Evolutionary conservation across 805 yeast species (phyloP).

Genomic region (Isabelozyma heimii): DNA sequence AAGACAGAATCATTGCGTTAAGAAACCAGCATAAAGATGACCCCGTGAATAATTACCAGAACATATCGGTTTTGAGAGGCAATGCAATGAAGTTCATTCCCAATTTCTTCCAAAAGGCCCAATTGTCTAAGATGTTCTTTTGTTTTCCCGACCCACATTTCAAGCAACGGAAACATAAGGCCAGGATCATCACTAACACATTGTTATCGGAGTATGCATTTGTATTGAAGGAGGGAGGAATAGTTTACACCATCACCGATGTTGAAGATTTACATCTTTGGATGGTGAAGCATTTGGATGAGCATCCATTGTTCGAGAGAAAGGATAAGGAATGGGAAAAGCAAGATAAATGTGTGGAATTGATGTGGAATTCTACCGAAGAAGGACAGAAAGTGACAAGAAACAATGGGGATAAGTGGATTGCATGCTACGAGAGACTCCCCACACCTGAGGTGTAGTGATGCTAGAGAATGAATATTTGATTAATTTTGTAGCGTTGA

Average conservation of each 20-base stretch:
- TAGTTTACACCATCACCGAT: conserved; percentile 92
- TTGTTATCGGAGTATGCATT: conserved; percentile 89
- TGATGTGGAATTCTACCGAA: conserved; percentile 92
- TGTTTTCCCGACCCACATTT: conserved; percentile 99
- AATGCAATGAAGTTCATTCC: conserved; percentile 98
- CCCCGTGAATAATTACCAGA: conserved; percentile 55
- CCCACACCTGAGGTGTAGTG: conserved; percentile 49
- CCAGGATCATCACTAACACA: conserved; percentile 90
- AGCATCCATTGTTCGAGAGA: conserved; percentile 88
- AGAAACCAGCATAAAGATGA: conserved; percentile 50
- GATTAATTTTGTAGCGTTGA: background rate
- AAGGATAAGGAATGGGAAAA: conserved; percentile 76
- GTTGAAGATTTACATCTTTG: conserved; percentile 89
- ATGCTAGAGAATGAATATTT: background rate
- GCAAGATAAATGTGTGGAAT: conserved; percentile 74
- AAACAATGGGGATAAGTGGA: conserved; percentile 80
- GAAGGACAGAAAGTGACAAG: conserved; percentile 96
- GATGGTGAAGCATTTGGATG: conserved; percentile 92
- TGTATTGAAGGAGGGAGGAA: conserved; percentile 81
- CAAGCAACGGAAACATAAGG: conserved; percentile 96
- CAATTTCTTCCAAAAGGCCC: conserved; percentile 82
- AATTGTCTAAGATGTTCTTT: conserved; percentile 87
- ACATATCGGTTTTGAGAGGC: conserved; percentile 87
- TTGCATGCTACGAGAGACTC: conserved; percentile 82
- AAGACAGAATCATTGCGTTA: conserved; percentile 89